Percentiles rank a stretch among this genome's conserved stretches.
These are phyloP conservation scores for Irpex lacteus DNA, from an alignment of 1,284 basidiomycete genomes.

Conservation along the genomic window DNA sequence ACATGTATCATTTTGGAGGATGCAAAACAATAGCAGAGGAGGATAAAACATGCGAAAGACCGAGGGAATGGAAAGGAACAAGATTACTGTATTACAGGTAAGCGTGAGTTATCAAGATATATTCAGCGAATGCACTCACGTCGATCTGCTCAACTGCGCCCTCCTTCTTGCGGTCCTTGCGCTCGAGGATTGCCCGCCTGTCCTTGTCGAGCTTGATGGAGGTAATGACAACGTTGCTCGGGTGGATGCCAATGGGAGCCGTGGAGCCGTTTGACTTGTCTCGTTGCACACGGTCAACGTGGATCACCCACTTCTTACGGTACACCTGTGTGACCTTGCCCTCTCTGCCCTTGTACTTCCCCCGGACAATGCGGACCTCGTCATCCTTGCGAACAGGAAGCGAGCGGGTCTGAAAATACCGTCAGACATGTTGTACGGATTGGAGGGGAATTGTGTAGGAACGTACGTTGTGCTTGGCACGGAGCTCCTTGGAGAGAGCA, in stretches of 20 bases:
- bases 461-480: conserved; percentile 89
- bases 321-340: conserved; percentile 97
- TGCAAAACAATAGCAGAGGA: conserved; percentile 33
- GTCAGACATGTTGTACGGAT: too few relatives aligned
- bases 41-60: conserved; percentile 18
- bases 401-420: conserved; percentile 69
- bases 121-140: conserved; percentile 41
- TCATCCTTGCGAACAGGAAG: conserved; percentile 98
- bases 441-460: not conserved
- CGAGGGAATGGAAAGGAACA: conserved; percentile 7
- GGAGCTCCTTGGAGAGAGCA: conserved; percentile 93
- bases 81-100: conserved; percentile 10
- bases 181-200: conserved; percentile 80
- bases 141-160: conserved; percentile 77
- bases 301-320: conserved; percentile 99
- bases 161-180: conserved; percentile 73
- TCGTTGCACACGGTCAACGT: conserved; percentile 96
- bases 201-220: conserved; percentile 90
- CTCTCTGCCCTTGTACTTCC: conserved; percentile 98
- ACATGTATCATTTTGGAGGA: conserved; percentile 49
- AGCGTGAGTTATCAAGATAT: not conserved
- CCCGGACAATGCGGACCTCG: conserved; percentile 95
- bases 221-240: conserved; percentile 96
- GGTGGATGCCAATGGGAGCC: conserved; percentile 92
- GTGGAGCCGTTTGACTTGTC: conserved; percentile 99